Base-by-base conservation (phyloP, 805 yeast species). In the Hanseniaspora osmophila region DNA sequence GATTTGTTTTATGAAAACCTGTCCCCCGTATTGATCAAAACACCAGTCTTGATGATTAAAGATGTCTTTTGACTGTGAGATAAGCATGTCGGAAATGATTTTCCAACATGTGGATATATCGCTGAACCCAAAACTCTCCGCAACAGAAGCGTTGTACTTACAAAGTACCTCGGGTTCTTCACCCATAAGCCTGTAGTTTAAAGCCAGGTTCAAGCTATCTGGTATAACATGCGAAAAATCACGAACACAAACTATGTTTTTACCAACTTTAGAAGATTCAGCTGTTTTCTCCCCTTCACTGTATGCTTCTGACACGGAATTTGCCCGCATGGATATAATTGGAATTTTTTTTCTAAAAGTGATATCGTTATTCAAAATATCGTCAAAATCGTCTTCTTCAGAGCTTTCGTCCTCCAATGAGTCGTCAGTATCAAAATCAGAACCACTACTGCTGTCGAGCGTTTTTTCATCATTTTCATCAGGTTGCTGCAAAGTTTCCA, bases 51-150 rank as follows among this genome's bases (percentile, higher is more conserved):
- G 74, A n/a, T 59, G 59, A 40, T 54, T 54, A 15, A 58, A 62
- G 40, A 53, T 49, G 16, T 52, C 47, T 18, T 51, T 55, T 18
- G 52, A 55, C 27, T 56, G 54, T 3, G 54, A 53, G 47, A 61
- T 53, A 19, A 68, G 46, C n/a, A 67, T 52, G 37, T 63, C 59
- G 2, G 71, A 62, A 10, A 83, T 53, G 11, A 81, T 64, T 48
- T 68, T 73, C 96, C 96, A 88, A 29, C 83, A 78, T 50, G 81
- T 79, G 7, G 83, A 77, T 1, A 85, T 67, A 18, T 77, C 85
- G 7, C 63, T 63, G 43, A 73, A 70, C 0, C 84, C 85, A 61
- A 73, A 68, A 43, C 71, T 71, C 22, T 66, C 66, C 1, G 95
- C 94, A 2, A 88, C 80, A 18, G 65, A 63, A 1, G 86, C 77